Base-by-base conservation (phyloP, 495 filamentous ascomycete species). In the Penicillium canescens region DNA sequence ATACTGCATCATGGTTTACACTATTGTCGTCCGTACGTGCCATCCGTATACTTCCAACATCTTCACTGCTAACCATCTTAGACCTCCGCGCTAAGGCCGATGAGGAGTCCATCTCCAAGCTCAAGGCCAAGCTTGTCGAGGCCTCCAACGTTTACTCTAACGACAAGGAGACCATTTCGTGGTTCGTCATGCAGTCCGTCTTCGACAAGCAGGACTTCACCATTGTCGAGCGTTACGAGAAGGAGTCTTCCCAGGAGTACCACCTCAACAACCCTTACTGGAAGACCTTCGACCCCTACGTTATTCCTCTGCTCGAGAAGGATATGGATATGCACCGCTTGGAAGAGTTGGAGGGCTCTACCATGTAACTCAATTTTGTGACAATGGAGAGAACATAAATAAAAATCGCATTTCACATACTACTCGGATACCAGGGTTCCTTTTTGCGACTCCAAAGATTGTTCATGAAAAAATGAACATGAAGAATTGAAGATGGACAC, bases 201-300 rank as follows among this genome's bases (percentile, higher is more conserved):
- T 71, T 79, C 56, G 86, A 87, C 66, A 73, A 74, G 50, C 77
- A 84, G 58, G 82, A 82, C 34, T 87, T 89, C 69, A 84, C 82
- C 5, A 86, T 89, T 57, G 85, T 88, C 48, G 86, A 89, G 75
- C 78, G 85, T 16, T 88, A 86, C 54, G 59, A 70, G 67, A 72
- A 79, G 53, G 85, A 86, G 65, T 65, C 67, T 2, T 71, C 67
- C 45, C 82, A 85, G 69, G 74, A 82, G 60, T 86, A 85, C 59
- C 83, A 87, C 62, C 72, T 86, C 14, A 78, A 80, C 63, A 86
- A 86, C 65, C 83, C 83, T 1, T 87, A 88, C 74, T 86, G 83
- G 83, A 79, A 85, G 78, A 86, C 83, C 10, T 88, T 88, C 56
- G 82, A 86, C 59, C 80, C 82, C 6, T 86, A 86, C 57, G 83